Evolutionary conservation across 2,329 filamentous ascomycete genomes (phyloP), one percentile per base, ranked within the genome.

Genomic region (Diaporthe citrichinensis): DNA sequence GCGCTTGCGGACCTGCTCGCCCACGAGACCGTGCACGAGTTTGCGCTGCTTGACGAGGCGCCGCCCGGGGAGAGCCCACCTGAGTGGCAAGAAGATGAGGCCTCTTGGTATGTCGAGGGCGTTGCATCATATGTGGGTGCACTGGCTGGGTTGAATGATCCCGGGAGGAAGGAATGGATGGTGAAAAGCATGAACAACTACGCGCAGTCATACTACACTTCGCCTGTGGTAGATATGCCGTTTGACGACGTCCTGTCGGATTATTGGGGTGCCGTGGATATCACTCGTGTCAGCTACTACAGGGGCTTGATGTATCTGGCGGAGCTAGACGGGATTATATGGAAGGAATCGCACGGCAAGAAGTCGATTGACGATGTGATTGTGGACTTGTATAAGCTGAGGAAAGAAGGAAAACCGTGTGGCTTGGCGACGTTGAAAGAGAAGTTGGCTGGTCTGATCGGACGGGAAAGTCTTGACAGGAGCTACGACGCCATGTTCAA

Each of bases 1-100:
- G 39, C 20, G 7, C 41, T 77, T 25, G 71, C 59, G 5, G 73
- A 77, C 39, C 49, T 77, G 25, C 55, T 77, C 3, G 72, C 76
- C 10, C 76, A 77, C 68, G 76, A 77, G 74, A 72, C 74, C 2
- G 61, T 77, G 34, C 76, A 77, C 17, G 71, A 67, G 51, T 77
- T 72, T 17, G 76, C 76, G 49, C 74, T 77, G 20, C 62, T 74
- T 14, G 67, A 76, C 2, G 5, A 25, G 25, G 41, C 28, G 3
- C 8, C 51, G 3, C 72, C 39, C 4, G 61, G 28, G 17, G 2
- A 46, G 39, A 17, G 51, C 20, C 46, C 44, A 1, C 41, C 51
- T 3, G 59, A 25, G 23, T 74, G 61, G 59, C 39, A 68, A 41
- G 72, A 74, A 53, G 49, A 73, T 5, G 68, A 72, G 57, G 55